phyloP scores from a whole-genome alignment of 1,139 yeast genomes.

The Scheffersomyces segobiensis region DNA sequence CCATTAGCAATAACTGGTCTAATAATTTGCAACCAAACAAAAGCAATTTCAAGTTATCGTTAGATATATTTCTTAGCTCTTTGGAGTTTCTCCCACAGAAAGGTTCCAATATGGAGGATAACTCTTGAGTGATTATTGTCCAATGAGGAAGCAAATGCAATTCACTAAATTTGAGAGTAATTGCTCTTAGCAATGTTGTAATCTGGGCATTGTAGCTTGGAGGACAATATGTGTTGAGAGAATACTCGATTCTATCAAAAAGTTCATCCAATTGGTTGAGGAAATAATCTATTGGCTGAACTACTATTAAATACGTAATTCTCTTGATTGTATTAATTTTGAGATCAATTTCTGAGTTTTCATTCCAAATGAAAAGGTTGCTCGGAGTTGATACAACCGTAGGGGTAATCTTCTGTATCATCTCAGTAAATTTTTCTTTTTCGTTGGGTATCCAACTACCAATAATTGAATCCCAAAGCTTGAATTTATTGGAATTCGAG shows the following conservation, averaged over 20 bases:
- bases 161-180: conserved; percentile 61
- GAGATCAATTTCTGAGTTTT: conserved; percentile 57
- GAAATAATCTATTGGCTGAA: conserved; percentile 61
- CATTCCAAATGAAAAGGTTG: conserved; percentile 75
- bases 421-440: conserved; percentile 59
- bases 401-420: conserved; percentile 50
- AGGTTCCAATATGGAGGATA: conserved; percentile 53
- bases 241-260: conserved; percentile 48
- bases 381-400: conserved; percentile 51
- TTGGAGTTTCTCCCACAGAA: conserved; percentile 29
- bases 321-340: conserved; percentile 54
- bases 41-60: conserved; percentile 43
- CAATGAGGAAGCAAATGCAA: conserved; percentile 69
- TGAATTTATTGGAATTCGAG: conserved; percentile 23
- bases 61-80: conserved; percentile 32
- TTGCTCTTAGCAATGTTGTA: conserved; percentile 59
- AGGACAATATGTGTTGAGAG: conserved; percentile 36
- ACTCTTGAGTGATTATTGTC: conserved; percentile 64
- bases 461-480: conserved; percentile 53
- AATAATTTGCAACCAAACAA: conserved; percentile 72
- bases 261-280: conserved; percentile 50
- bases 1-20: conserved; percentile 67
- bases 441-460: conserved; percentile 59
- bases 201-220: conserved; percentile 44
- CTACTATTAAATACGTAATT: conserved; percentile 59